Evolutionary conservation across 23 red algal genomes (phyloP).

Genomic region (Agarophyton chilense): DNA sequence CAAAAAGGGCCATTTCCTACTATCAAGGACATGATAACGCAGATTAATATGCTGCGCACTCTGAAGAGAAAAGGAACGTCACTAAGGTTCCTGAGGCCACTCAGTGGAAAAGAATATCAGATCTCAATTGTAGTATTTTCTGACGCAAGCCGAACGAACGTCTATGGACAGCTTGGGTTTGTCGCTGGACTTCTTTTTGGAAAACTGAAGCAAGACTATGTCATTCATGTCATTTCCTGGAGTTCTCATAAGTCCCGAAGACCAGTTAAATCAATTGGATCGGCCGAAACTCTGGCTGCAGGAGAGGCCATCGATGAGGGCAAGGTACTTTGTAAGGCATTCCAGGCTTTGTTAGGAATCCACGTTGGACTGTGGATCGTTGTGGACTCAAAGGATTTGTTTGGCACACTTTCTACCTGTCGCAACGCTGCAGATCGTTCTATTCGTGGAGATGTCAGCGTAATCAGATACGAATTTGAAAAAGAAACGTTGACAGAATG

Average conservation of each 20-base stretch:
- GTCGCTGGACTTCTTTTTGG: constrained; percentile 42
- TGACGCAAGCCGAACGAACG: neutral
- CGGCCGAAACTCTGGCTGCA: constrained; percentile 40
- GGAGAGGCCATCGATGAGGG: constrained; percentile 31
- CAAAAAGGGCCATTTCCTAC: neutral
- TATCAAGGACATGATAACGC: constrained; percentile 8
- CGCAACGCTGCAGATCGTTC: neutral
- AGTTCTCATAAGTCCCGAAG: constrained; percentile 31
- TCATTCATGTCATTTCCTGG: neutral
- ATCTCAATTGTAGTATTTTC: neutral
- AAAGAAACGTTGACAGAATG: constrained; percentile 29
- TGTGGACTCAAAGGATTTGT: constrained; percentile 28
- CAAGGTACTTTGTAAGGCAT: neutral
- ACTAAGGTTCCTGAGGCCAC: neutral
- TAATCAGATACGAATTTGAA: constrained; percentile 30
- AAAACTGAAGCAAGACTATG: neutral
- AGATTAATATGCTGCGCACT: constrained; percentile 5
- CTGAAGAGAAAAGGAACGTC: neutral
- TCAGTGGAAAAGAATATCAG: neutral
- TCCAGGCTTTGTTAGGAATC: neutral
- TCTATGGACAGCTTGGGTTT: constrained; percentile 40
- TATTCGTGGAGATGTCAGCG: constrained; percentile 14
- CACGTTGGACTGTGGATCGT: constrained; percentile 15
- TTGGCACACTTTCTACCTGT: neutral
- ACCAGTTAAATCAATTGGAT: constrained; percentile 33